These are phyloP conservation scores for Neoarthrinium moseri DNA, from an alignment of 2,329 filamentous ascomycete species.

Conservation along the genomic window DNA sequence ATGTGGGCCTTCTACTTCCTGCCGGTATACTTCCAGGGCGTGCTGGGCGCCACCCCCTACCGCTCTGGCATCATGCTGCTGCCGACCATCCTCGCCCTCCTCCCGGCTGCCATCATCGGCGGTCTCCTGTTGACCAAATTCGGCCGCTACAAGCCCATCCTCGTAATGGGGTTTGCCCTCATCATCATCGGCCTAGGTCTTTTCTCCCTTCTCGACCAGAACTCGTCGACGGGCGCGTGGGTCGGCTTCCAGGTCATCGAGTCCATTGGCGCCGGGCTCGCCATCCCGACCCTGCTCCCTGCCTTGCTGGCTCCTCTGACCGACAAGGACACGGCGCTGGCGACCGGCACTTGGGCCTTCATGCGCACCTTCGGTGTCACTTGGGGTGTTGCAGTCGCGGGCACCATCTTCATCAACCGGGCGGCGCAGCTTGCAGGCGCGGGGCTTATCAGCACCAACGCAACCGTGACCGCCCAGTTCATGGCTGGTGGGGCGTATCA, in stretches of 20 bases:
- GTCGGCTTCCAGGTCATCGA: slow-evolving; percentile 5
- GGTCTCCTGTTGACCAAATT: background rate
- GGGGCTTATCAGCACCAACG: no score
- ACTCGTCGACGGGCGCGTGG: background rate
- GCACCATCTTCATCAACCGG: background rate
- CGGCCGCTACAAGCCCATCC: background rate
- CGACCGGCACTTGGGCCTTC: background rate
- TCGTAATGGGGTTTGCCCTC: background rate
- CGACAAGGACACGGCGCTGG: background rate
- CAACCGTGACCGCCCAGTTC: no score
- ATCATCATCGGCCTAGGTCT: background rate
- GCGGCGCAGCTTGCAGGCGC: no score
- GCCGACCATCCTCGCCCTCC: no score
- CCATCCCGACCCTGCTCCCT: background rate
- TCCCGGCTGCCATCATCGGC: no score
- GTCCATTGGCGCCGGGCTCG: slow-evolving; percentile 7
- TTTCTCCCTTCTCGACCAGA: background rate
- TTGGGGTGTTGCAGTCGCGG: background rate
- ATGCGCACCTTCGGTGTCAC: background rate
- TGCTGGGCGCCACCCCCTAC: no score
- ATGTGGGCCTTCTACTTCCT: slow-evolving; percentile 38
- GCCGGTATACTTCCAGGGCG: slow-evolving; percentile 60
- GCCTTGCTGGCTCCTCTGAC: background rate
- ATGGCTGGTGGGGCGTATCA: no score
- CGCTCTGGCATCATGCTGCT: no score